Evolutionary conservation across 73 alveolate species (phyloP).

Genomic region (Paramecium sexaurelia): DNA sequence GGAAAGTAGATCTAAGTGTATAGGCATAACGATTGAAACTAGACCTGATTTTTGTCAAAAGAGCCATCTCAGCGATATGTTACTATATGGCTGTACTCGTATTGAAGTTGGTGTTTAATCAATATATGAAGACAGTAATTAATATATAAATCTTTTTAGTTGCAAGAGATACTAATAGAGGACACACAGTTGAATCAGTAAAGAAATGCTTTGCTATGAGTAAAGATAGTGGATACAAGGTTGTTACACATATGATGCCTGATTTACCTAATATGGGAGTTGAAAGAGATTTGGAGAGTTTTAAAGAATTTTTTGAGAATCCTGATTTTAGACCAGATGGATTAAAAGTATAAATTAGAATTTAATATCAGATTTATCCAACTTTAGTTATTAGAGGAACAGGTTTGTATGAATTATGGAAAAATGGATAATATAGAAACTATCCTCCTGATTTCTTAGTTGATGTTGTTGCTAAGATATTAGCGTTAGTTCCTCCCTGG

Average conservation of each 20-base stretch:
- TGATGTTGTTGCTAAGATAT: constrained; percentile 95
- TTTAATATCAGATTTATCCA: constrained; percentile 82
- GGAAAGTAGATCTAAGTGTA: constrained; percentile 94
- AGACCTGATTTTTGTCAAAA: constrained; percentile 97
- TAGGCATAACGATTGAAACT: constrained; percentile 98
- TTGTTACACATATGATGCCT: constrained; percentile 99
- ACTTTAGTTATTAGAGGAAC: constrained; percentile 98
- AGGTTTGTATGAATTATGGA: constrained; percentile 98
- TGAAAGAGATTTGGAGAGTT: constrained; percentile 97
- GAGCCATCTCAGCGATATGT: constrained; percentile 94
- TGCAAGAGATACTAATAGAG: constrained; percentile 98
- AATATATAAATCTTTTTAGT: constrained; percentile 49
- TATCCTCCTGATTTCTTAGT: constrained; percentile 92
- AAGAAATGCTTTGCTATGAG: constrained; percentile 90
- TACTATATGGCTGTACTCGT: constrained; percentile 97
- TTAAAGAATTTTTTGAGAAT: constrained; percentile 96
- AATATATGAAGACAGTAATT: constrained; percentile 89
- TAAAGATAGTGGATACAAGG: constrained; percentile 96
- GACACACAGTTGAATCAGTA: constrained; percentile 97
- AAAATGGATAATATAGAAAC: constrained; percentile 94
- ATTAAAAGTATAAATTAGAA: constrained; percentile 70
- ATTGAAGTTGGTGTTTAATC: constrained; percentile 97
- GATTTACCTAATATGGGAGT: constrained; percentile 98
- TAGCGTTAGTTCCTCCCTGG: constrained; percentile 98
- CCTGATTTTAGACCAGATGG: constrained; percentile 99